Base-by-base conservation (phyloP, 2,329 filamentous ascomycete genomes). In the Pseudogymnoascus sp. region DNA sequence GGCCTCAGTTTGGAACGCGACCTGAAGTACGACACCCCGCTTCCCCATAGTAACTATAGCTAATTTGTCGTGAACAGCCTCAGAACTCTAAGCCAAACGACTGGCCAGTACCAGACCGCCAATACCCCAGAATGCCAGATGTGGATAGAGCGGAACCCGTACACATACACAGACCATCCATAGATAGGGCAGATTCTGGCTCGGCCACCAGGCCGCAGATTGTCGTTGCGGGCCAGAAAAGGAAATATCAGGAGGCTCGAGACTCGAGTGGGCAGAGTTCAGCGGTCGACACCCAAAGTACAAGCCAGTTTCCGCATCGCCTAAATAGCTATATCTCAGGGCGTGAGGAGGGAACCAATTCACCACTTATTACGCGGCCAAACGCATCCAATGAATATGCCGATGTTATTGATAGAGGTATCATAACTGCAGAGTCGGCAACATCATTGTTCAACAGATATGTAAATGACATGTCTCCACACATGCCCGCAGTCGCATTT, bases 401-500 rank as follows among this genome's bases (percentile, higher is more conserved):
- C 57, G 77, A 79, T 69, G 72, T 78, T 15, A 76, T 89, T 40
- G 85, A 87, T 67, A 79, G 83, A 9, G 85, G 84, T 1, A 69
- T 88, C 42, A 72, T 89, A 33, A 82, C 80, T 2, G 77, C 81
- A 71, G 81, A 82, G 1, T 76, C 79, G 65, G 86, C 86, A 1
- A 74, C 77, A 2, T 76, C 79, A 63, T 77, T 88, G 50, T 85
- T 88, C 66, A 72, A 76, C 23, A 78, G 82, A 9, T 90, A 88
- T 72, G 82, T 79, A 38, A 78, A 81, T 13, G 77, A 81, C 57
- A 87, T 89, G 82, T 77, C 80, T 17, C 77, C 77, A 1, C 86
- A 88, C 66, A 78, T 88, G 62, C 87, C 87, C 0, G 81, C 82
- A 1, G 83, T 89, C 17, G 78, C 87, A 26, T 85, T 89, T 64